Conservation (phyloP, 2,329 filamentous ascomycete genomes). For the Ophiocordyceps polyrhachis-furcata region DNA sequence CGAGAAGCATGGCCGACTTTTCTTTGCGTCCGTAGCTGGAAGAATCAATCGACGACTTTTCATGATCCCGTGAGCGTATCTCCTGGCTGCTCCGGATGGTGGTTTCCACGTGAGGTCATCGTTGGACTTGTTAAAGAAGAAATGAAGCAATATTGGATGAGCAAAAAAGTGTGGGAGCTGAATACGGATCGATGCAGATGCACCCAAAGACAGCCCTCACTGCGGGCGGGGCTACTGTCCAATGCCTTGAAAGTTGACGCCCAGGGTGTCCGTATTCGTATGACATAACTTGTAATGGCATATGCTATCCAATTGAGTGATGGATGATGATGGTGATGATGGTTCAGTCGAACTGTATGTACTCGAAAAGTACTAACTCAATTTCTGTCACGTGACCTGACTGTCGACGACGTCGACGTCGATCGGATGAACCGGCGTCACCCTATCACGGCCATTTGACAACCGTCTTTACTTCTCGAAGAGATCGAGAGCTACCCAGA, state of each 20-base stretch:
- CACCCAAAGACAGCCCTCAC: background rate
- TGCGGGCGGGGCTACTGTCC: background rate
- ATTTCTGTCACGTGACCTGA: background rate
- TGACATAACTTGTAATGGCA: no score
- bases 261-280: background rate
- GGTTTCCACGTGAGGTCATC: background rate
- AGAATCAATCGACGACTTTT: background rate
- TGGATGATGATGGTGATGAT: no score
- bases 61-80: background rate
- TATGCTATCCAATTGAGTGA: no score
- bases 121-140: no score
- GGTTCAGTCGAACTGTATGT: no score
- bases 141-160: background rate
- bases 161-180: background rate
- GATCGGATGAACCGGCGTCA: background rate
- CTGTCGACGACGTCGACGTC: background rate
- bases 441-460: background rate
- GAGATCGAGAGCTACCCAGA: constrained; percentile 2
- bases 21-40: background rate
- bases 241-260: background rate
- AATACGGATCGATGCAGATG: background rate
- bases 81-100: background rate
- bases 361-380: no score
- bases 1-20: background rate
- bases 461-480: background rate